Evolutionary conservation across 176 grass and related monocot genomes (phyloP).

Genomic region (Areca catechu): DNA sequence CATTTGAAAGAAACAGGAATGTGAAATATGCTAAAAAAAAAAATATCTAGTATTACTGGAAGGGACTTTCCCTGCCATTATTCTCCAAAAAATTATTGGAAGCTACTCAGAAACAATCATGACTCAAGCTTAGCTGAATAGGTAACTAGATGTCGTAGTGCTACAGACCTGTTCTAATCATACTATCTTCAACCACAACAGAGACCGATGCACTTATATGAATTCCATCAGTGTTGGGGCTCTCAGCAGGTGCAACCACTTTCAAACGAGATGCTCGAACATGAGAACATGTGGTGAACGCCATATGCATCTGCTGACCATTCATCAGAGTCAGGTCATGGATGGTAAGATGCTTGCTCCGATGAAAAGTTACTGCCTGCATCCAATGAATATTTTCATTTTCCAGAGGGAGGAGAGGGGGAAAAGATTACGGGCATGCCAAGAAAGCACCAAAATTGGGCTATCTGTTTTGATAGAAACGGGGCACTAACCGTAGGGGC

Average conservation of each 20-base stretch:
- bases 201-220: slow-evolving; percentile 46
- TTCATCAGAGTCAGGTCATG: slow-evolving; percentile 54
- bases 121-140: too few relatives aligned
- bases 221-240: slow-evolving; percentile 93
- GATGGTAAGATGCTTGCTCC: slow-evolving; percentile 39
- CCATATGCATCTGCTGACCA: slow-evolving; percentile 63
- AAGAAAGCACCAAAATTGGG: too few relatives aligned
- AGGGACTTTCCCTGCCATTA: too few relatives aligned
- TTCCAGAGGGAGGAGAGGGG: too few relatives aligned
- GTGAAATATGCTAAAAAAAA: too few relatives aligned
- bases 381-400: not conserved
- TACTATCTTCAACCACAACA: slow-evolving; percentile 39
- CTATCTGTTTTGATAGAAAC: not conserved
- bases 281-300: slow-evolving; percentile 45
- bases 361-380: slow-evolving; percentile 70
- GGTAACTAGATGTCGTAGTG: too few relatives aligned
- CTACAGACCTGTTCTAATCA: slow-evolving; percentile 45
- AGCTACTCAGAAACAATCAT: too few relatives aligned
- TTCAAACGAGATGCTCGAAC: slow-evolving; percentile 50
- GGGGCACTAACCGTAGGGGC: slow-evolving; percentile 36
- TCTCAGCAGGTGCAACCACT: slow-evolving; percentile 59
- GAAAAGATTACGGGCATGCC: too few relatives aligned
- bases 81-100: too few relatives aligned
- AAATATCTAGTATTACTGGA: too few relatives aligned
- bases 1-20: too few relatives aligned